Percentiles rank a stretch among this genome's conserved stretches.
Evolutionary conservation across 352 stramenopile species (phyloP).

Genomic region (Globisporangium spinosum): DNA sequence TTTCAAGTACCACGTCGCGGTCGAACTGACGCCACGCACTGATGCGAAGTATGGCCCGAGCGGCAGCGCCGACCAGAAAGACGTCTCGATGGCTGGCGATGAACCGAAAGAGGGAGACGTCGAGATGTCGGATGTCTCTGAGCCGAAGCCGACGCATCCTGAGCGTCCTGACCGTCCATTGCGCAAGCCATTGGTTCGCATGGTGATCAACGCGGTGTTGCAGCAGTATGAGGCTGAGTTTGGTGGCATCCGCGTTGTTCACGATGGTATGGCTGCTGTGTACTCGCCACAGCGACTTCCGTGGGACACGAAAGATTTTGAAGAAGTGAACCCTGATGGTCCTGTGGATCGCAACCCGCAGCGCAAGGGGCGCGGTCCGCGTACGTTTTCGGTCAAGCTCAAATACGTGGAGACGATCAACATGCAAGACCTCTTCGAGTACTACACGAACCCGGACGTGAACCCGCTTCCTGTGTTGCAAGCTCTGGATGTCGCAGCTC

Average conservation of each 20-base stretch:
- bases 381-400: constrained; percentile 1
- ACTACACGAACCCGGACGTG: not conserved
- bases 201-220: not conserved
- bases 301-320: constrained; percentile 1
- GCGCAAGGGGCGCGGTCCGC: not conserved
- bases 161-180: constrained; percentile 1
- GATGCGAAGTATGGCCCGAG: not conserved
- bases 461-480: not conserved
- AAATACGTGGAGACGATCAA: not conserved
- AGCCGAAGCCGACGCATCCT: not conserved
- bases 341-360: not conserved
- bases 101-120: not conserved
- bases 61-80: not conserved
- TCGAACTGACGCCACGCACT: not conserved
- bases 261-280: not conserved
- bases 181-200: not conserved
- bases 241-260: not conserved
- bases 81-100: not conserved
- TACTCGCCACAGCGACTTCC: not conserved
- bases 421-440: constrained; percentile 1
- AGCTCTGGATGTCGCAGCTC: not conserved
- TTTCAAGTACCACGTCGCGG: not conserved
- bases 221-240: not conserved
- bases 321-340: not conserved
- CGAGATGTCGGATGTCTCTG: not conserved